A percentile compares a stretch with the other conserved stretches of the same genome.
Evolutionary conservation across 768 basidiomycete species (phyloP).

Genomic region (Leucosporidium scottii): DNA sequence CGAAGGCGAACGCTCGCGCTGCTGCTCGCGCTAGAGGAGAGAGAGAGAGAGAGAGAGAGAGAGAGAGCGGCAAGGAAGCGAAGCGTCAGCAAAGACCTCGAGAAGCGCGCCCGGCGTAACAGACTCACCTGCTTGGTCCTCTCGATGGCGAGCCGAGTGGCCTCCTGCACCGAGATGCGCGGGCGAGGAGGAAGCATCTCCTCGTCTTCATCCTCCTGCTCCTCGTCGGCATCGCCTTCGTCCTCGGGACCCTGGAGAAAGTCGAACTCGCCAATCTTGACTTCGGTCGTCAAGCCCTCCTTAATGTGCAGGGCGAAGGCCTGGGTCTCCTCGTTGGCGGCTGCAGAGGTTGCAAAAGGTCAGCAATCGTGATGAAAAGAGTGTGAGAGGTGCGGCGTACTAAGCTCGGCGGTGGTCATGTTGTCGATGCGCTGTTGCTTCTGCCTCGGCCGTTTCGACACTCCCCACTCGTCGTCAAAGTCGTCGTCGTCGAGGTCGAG

Average conservation of each 20-base stretch:
- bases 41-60: too few relatives aligned
- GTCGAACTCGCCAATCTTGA: neutral
- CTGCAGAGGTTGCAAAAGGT: neutral
- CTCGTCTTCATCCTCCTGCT: neutral
- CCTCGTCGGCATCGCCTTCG: neutral
- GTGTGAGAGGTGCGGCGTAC: constrained; percentile 1
- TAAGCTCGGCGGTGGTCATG: constrained; percentile 4
- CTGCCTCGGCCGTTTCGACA: neutral
- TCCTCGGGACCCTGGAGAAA: constrained; percentile 1
- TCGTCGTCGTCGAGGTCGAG: constrained; percentile 28
- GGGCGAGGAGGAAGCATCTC: neutral
- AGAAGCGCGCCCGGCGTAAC: neutral
- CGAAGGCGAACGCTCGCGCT: neutral
- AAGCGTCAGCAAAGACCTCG: neutral
- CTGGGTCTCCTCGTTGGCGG: constrained; percentile 20
- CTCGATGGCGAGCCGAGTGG: neutral
- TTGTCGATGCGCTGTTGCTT: constrained; percentile 7
- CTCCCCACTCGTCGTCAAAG: constrained; percentile 23
- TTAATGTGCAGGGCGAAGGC: constrained; percentile 9
- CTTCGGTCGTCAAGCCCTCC: neutral
- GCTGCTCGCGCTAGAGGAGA: neutral
- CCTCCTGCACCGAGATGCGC: neutral
- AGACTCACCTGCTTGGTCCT: neutral
- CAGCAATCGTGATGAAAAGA: neutral
- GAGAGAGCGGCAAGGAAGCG: too few relatives aligned